Evolutionary conservation across 345 rosid species (phyloP).

Genomic region (Eucalyptus cloeziana): DNA sequence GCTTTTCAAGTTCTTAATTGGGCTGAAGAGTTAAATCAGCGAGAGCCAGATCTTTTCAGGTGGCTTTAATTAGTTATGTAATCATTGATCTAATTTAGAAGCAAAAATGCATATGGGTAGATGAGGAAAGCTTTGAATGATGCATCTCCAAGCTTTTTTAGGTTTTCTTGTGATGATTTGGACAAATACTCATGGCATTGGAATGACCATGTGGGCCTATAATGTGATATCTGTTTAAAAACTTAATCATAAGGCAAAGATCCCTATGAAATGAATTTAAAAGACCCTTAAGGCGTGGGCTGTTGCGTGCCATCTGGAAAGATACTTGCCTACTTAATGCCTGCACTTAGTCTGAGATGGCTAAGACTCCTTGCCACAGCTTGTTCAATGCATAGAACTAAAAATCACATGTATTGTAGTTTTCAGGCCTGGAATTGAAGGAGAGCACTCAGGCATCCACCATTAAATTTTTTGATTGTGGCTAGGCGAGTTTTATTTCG

Average conservation of each 20-base stretch:
- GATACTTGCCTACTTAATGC: not conserved
- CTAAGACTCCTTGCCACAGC: not conserved
- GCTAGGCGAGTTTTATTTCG: not conserved
- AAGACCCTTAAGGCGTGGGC: not conserved
- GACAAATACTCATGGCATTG: not conserved
- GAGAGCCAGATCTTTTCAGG: conserved; percentile 41
- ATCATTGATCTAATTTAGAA: not conserved
- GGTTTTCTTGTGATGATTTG: not conserved
- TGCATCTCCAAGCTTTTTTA: not conserved
- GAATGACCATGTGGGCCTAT: not conserved
- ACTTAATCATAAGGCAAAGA: not conserved
- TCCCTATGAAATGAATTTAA: not conserved
- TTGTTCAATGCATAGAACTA: not conserved
- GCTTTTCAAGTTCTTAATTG: conserved; percentile 29
- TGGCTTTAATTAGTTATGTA: not conserved
- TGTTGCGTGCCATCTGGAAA: not conserved
- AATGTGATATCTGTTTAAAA: not conserved
- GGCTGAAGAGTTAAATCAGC: conserved; percentile 30
- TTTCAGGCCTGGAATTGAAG: not conserved
- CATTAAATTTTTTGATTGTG: not conserved
- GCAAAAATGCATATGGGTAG: not conserved
- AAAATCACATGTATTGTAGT: not conserved
- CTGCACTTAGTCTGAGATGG: not conserved
- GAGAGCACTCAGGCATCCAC: not conserved
- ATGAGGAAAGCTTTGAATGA: not conserved